phyloP scores from a whole-genome alignment of 202 grass and related monocot genomes.

The Carex arenaria region DNA sequence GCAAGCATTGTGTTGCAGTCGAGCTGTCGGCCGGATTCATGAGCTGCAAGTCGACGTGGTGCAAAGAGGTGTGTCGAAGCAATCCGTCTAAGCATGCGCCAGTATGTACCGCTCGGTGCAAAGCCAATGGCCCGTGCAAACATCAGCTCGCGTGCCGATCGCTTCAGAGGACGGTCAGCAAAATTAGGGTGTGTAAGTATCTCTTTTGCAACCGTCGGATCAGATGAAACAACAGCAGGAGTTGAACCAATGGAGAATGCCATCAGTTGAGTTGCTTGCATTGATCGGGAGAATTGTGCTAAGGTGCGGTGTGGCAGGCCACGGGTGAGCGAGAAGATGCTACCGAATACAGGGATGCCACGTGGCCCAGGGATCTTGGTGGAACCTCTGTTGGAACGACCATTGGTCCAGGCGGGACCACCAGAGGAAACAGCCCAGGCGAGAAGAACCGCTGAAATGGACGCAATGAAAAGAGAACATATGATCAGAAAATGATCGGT shows the following conservation, averaged over 20 bases:
- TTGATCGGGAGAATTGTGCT: constrained; percentile 10
- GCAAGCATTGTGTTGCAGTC: constrained; percentile 43
- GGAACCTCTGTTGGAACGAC: constrained; percentile 28
- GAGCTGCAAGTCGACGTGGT: constrained; percentile 53
- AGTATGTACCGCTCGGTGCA: constrained; percentile 58
- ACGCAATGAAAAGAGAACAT: constrained; percentile 23
- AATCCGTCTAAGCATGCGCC: constrained; percentile 64
- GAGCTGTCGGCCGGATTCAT: constrained; percentile 42
- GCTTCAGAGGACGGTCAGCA: constrained; percentile 54
- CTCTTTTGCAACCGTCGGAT: constrained; percentile 36
- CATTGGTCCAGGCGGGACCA: constrained; percentile 47
- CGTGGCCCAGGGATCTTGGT: constrained; percentile 31
- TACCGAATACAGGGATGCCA: constrained; percentile 56
- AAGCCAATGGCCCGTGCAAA: constrained; percentile 72
- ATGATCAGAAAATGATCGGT: constrained; percentile 29
- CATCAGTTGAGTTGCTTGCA: constrained; percentile 40
- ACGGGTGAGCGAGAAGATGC: constrained; percentile 46
- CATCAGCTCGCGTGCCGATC: constrained; percentile 66
- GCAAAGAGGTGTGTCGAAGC: constrained; percentile 66
- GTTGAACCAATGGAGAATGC: constrained; percentile 69
- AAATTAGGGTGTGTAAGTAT: constrained; percentile 49
- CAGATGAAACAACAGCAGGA: constrained; percentile 50
- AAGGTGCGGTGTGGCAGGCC: constrained; percentile 53
- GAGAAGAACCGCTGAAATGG: constrained; percentile 22
- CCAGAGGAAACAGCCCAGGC: constrained; percentile 46